phyloP scores from a whole-genome alignment of 2,329 filamentous ascomycete species.

The Sphaerulina vaccinii region DNA sequence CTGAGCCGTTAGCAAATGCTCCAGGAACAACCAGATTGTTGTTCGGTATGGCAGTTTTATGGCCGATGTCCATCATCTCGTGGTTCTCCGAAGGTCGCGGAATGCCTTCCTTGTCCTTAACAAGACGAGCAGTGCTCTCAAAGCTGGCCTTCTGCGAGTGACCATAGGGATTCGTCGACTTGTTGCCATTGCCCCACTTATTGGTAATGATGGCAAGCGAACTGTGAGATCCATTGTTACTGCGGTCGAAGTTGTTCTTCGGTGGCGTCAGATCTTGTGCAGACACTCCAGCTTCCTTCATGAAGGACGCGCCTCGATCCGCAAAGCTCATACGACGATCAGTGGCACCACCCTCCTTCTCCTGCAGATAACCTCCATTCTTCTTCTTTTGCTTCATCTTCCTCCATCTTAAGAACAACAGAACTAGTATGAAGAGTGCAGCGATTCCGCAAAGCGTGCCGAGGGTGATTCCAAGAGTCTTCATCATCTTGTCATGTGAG shows the following conservation, averaged over 20 bases:
- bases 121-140: slow-evolving; percentile 59
- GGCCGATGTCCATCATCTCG: slow-evolving; percentile 46
- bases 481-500: slow-evolving; percentile 49
- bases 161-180: slow-evolving; percentile 48
- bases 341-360: slow-evolving; percentile 37
- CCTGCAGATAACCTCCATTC: slow-evolving; percentile 39
- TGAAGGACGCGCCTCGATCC: slow-evolving; percentile 53
- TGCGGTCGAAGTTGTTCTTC: slow-evolving; percentile 15
- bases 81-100: slow-evolving; percentile 43
- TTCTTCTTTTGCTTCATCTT: slow-evolving; percentile 58
- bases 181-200: slow-evolving; percentile 51
- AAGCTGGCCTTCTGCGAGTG: slow-evolving; percentile 52
- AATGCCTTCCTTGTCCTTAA: slow-evolving; percentile 55
- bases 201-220: slow-evolving; percentile 55
- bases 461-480: slow-evolving; percentile 77
- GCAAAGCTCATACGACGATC: slow-evolving; percentile 48
- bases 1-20: slow-evolving; percentile 15
- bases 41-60: slow-evolving; percentile 37
- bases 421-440: slow-evolving; percentile 66
- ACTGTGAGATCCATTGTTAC: slow-evolving; percentile 28
- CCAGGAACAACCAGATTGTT: slow-evolving; percentile 25
- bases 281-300: slow-evolving; percentile 51
- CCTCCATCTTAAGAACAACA: slow-evolving; percentile 65
- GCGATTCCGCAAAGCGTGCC: slow-evolving; percentile 77
- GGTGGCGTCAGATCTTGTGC: slow-evolving; percentile 32